Percentiles rank a stretch among this genome's conserved stretches.
Conservation (phyloP, 805 yeast genomes). For the Candida ovalis region DNA sequence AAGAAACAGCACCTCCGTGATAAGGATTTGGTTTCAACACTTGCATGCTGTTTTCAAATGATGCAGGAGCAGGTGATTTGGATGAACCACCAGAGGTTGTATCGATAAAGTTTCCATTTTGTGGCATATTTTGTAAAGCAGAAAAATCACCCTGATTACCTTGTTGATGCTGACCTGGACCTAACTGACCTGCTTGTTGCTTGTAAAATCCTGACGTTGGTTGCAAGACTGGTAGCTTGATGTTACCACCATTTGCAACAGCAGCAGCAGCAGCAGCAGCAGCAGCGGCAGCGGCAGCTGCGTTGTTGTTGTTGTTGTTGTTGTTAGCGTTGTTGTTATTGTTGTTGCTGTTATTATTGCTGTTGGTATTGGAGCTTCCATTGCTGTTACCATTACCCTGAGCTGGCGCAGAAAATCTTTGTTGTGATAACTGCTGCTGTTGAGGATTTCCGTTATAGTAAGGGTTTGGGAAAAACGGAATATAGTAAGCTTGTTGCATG, state of each 20-base stretch:
- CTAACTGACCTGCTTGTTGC: constrained; percentile 4
- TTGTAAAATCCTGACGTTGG: background rate
- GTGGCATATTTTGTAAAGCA: constrained; percentile 2
- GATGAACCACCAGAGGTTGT: constrained; percentile 7
- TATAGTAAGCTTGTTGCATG: constrained; percentile 23
- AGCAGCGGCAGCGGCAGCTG: background rate
- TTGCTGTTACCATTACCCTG: constrained; percentile 4
- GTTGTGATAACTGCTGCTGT: constrained; percentile 23
- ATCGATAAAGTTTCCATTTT: constrained; percentile 7
- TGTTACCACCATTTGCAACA: background rate
- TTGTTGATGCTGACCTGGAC: constrained; percentile 2
- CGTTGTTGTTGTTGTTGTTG: background rate
- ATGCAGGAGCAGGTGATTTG: constrained; percentile 2
- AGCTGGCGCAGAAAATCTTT: constrained; percentile 15
- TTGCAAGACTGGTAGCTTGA: background rate
- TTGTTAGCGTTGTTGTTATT: constrained; percentile 1
- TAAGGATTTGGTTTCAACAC: constrained; percentile 17
- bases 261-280: constrained; percentile 1
- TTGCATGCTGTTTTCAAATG: constrained; percentile 9
- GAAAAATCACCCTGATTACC: constrained; percentile 3
- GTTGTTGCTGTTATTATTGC: constrained; percentile 2
- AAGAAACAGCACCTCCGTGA: constrained; percentile 7
- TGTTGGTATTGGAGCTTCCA: background rate
- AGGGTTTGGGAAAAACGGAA: constrained; percentile 23
- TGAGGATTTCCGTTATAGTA: constrained; percentile 20